A percentile compares a stretch with the other conserved stretches of the same genome.
These are phyloP conservation scores for Coemansia javaensis DNA, from an alignment of 192 early-diverging fungal species.

Conservation along the genomic window DNA sequence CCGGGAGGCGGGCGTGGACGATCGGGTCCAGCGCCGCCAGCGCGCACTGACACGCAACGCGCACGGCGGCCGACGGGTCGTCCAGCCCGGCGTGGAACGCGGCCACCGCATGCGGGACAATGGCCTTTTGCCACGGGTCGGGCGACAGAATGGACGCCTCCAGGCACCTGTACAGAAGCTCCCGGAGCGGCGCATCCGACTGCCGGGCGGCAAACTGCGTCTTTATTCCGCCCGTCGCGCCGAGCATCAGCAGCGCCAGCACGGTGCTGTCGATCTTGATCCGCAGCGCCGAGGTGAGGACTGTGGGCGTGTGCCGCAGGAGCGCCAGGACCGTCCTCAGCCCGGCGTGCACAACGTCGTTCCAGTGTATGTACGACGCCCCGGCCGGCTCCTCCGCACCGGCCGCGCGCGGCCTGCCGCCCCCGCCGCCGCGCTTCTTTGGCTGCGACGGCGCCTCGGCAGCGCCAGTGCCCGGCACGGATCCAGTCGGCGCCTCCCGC, in stretches of 20 bases:
- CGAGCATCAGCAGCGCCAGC: constrained; percentile 31
- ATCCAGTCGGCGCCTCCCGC: constrained; percentile 1
- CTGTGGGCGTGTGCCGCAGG: constrained; percentile 25
- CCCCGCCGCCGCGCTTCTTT: constrained; percentile 30
- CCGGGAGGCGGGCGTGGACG: constrained; percentile 38
- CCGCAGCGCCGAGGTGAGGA: constrained; percentile 20
- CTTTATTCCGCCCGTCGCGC: constrained; percentile 20
- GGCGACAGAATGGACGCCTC: background rate
- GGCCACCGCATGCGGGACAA: constrained; percentile 35
- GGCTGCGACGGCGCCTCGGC: constrained; percentile 2
- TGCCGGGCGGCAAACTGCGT: constrained; percentile 24
- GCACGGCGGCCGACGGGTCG: constrained; percentile 16
- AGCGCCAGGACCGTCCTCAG: constrained; percentile 14
- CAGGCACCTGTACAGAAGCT: constrained; percentile 22
- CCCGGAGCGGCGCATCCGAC: constrained; percentile 14
- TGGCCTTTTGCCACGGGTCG: constrained; percentile 5
- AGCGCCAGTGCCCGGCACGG: background rate
- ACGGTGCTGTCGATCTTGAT: constrained; percentile 30
- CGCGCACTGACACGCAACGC: constrained; percentile 10
- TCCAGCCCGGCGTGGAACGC: constrained; percentile 27
- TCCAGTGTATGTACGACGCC: constrained; percentile 20
- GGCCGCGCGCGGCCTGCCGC: constrained; percentile 8
- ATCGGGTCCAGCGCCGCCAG: constrained; percentile 30
- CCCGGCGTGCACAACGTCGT: constrained; percentile 21
- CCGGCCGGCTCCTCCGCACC: constrained; percentile 3